These are phyloP conservation scores for Suillus decipiens DNA, from an alignment of 768 basidiomycete species.

Conservation along the genomic window DNA sequence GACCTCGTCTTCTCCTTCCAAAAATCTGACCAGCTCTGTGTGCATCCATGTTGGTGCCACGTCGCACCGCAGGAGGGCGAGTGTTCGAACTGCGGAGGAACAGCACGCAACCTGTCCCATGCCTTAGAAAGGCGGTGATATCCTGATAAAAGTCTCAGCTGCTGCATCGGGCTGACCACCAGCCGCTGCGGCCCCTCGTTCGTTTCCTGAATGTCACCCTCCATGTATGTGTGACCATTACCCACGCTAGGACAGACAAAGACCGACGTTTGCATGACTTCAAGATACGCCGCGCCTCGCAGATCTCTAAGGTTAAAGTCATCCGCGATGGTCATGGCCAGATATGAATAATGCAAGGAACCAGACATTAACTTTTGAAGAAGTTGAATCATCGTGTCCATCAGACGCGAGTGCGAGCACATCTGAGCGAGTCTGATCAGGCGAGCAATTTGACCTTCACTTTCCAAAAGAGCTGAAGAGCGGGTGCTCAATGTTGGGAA, in stretches of 20 bases:
- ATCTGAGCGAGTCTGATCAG: conserved; percentile 67
- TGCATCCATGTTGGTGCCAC: conserved; percentile 74
- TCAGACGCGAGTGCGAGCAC: conserved; percentile 61
- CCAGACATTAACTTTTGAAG: conserved; percentile 61
- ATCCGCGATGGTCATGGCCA: conserved; percentile 73
- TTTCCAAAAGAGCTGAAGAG: conserved; percentile 38
- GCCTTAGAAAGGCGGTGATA: conserved; percentile 65
- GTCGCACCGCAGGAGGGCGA: conserved; percentile 61
- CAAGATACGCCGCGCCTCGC: conserved; percentile 67
- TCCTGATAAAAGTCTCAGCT: conserved; percentile 65
- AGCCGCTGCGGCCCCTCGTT: conserved; percentile 46
- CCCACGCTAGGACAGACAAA: conserved; percentile 24
- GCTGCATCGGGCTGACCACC: conserved; percentile 57
- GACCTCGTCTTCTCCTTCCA: conserved; percentile 76
- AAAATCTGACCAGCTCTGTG: conserved; percentile 74
- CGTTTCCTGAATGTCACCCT: conserved; percentile 34
- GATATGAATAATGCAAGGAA: conserved; percentile 67
- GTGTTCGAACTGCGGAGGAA: conserved; percentile 66
- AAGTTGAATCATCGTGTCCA: conserved; percentile 59
- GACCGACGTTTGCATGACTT: conserved; percentile 67
- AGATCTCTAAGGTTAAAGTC: conserved; percentile 63
- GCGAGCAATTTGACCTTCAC: conserved; percentile 53
- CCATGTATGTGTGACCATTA: conserved; percentile 20
- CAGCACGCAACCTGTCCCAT: conserved; percentile 64
- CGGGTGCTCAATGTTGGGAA: conserved; percentile 27